These are phyloP conservation scores for Hypsizygus marmoreus DNA, from an alignment of 768 basidiomycete species.

Conservation along the genomic window DNA sequence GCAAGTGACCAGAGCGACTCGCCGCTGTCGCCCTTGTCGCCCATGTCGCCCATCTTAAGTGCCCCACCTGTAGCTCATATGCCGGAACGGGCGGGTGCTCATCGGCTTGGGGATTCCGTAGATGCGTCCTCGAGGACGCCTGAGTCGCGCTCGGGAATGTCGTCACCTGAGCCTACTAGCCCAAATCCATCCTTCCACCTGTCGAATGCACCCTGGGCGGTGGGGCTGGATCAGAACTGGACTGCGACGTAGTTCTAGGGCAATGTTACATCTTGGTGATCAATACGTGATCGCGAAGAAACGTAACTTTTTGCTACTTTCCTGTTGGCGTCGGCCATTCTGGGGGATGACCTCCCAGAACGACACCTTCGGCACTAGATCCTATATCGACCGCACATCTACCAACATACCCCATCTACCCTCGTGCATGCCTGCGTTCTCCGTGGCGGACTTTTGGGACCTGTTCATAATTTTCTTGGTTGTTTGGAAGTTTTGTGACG, in stretches of 20 bases:
- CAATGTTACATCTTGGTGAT: no score
- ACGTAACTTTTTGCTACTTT: no score
- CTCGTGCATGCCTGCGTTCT: no score
- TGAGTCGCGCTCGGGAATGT: conserved; percentile 16
- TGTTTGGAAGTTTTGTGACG: no score
- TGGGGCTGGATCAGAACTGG: conserved; percentile 42
- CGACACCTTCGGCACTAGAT: no score
- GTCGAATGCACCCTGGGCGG: conserved; percentile 42
- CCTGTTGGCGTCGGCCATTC: no score
- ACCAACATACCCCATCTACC: no score
- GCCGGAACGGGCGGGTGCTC: conserved; percentile 24
- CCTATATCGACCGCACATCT: no score
- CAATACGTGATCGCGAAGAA: no score
- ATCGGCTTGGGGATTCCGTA: conserved; percentile 11
- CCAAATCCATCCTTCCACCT: conserved; percentile 20
- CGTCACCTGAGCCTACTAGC: conserved; percentile 29
- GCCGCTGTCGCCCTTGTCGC: conserved; percentile 13
- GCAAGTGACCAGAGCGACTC: conserved; percentile 20
- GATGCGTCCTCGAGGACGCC: conserved; percentile 10
- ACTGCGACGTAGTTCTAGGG: conserved; percentile 23
- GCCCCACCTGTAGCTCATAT: conserved; percentile 14
- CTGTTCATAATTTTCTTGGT: no score
- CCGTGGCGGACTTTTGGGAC: no score
- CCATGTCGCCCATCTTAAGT: conserved; percentile 16
- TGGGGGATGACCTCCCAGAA: no score